phyloP scores from a whole-genome alignment of 495 filamentous ascomycete genomes.

The Hyaloscypha variabilis region DNA sequence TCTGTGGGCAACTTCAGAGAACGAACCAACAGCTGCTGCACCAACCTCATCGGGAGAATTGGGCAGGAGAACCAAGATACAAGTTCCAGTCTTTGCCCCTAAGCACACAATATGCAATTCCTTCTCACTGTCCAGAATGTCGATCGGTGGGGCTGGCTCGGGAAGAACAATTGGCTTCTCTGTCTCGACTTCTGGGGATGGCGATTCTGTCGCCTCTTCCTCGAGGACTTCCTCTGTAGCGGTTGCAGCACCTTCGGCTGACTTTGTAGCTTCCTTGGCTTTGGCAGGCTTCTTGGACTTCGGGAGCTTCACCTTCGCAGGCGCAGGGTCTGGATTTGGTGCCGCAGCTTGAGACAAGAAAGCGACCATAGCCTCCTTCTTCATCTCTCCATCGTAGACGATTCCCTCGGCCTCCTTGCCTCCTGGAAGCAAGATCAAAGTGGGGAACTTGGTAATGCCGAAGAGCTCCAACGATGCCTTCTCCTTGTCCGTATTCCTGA shows the following conservation, averaged over 20 bases:
- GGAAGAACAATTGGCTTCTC: slow-evolving; percentile 34
- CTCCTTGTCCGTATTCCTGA: slow-evolving; percentile 73
- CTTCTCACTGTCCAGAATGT: slow-evolving; percentile 51
- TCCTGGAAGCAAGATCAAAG: slow-evolving; percentile 78
- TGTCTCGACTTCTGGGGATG: slow-evolving; percentile 33
- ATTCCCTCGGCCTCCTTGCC: slow-evolving; percentile 66
- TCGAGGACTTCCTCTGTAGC: slow-evolving; percentile 39
- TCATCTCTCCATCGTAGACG: slow-evolving; percentile 81
- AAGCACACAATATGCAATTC: slow-evolving; percentile 73
- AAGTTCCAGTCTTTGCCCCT: slow-evolving; percentile 75
- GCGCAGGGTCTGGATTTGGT: slow-evolving; percentile 73
- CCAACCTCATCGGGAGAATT: slow-evolving; percentile 51
- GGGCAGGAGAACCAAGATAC: slow-evolving; percentile 80
- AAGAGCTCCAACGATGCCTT: slow-evolving; percentile 70
- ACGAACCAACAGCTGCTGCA: slow-evolving; percentile 60
- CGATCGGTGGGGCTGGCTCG: slow-evolving; percentile 57
- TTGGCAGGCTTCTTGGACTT: slow-evolving; percentile 54
- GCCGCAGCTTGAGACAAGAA: slow-evolving; percentile 80
- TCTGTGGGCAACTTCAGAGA: slow-evolving; percentile 78
- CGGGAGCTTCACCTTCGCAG: slow-evolving; percentile 52
- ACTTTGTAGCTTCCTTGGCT: slow-evolving; percentile 47
- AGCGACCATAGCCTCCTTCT: slow-evolving; percentile 77
- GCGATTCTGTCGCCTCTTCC: slow-evolving; percentile 44
- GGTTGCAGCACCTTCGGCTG: slow-evolving; percentile 25
- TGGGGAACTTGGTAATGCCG: slow-evolving; percentile 76